Conservation (phyloP, 768 basidiomycete species). For the Leccinum rimulosum region DNA sequence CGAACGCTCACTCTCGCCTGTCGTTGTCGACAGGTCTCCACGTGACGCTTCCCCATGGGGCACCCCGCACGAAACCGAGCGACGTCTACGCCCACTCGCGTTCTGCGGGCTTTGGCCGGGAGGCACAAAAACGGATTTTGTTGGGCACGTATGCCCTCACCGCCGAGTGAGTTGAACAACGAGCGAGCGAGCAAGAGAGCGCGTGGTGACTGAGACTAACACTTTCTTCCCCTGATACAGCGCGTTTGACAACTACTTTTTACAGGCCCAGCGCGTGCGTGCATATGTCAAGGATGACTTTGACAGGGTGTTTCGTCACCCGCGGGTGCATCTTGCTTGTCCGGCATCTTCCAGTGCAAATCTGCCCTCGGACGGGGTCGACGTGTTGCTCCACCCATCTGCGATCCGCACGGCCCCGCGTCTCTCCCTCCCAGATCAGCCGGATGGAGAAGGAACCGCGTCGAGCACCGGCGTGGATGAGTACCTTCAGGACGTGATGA, state of each 20-base stretch:
- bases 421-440: constrained; percentile 33
- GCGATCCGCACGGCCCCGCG: constrained; percentile 82
- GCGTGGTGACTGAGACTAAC: neutral
- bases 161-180: constrained; percentile 69
- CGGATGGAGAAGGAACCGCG: neutral
- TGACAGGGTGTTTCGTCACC: constrained; percentile 58
- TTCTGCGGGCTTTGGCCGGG: constrained; percentile 70
- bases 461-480: constrained; percentile 39
- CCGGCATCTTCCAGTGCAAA: neutral
- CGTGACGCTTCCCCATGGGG: constrained; percentile 39
- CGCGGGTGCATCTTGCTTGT: constrained; percentile 45
- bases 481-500: constrained; percentile 90
- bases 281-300: constrained; percentile 73
- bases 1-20: neutral
- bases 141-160: constrained; percentile 90
- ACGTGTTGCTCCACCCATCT: constrained; percentile 84
- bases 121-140: constrained; percentile 84
- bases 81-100: constrained; percentile 65
- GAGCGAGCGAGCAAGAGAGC: constrained; percentile 22
- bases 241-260: constrained; percentile 96
- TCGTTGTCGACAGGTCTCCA: constrained; percentile 44
- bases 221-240: constrained; percentile 39
- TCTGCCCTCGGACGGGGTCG: constrained; percentile 48
- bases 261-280: constrained; percentile 86
- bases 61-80: constrained; percentile 48